Evolutionary conservation across 2,329 filamentous ascomycete genomes (phyloP).

Genomic region (Phialophora macrospora): DNA sequence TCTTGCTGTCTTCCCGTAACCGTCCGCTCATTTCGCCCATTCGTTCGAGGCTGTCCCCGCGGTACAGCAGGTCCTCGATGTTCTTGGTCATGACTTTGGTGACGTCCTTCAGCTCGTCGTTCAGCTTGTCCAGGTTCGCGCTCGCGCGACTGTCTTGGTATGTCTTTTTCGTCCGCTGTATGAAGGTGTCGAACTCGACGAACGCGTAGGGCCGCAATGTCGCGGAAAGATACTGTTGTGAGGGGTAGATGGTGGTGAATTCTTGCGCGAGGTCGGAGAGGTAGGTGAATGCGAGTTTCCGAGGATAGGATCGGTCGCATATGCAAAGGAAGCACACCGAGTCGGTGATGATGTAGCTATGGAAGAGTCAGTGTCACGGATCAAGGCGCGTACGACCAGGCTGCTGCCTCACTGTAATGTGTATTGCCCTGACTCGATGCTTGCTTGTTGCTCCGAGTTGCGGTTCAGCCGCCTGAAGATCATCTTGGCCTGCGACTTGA

Average conservation of each 20-base stretch:
- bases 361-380: not conserved
- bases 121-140: slow-evolving; percentile 91
- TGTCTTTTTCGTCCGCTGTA: slow-evolving; percentile 86
- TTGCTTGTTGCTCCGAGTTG: slow-evolving; percentile 87
- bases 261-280: slow-evolving; percentile 88
- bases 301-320: slow-evolving; percentile 90
- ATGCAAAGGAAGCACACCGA: slow-evolving; percentile 92
- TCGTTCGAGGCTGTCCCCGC: slow-evolving; percentile 89
- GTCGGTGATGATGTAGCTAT: slow-evolving; percentile 80
- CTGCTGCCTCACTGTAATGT: slow-evolving; percentile 75
- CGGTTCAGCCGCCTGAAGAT: slow-evolving; percentile 85
- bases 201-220: slow-evolving; percentile 89
- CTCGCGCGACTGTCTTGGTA: slow-evolving; percentile 91
- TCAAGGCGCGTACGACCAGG: not conserved
- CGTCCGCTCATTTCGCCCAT: slow-evolving; percentile 95
- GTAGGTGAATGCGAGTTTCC: slow-evolving; percentile 98
- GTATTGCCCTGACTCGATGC: slow-evolving; percentile 83
- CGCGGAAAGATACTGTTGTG: slow-evolving; percentile 73
- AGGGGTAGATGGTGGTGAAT: slow-evolving; percentile 83
- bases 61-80: slow-evolving; percentile 94
- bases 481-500: slow-evolving; percentile 89
- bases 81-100: slow-evolving; percentile 99
- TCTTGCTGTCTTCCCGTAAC: slow-evolving; percentile 88
- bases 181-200: slow-evolving; percentile 98
- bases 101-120: slow-evolving; percentile 95